These are phyloP conservation scores for Monosporascus cannonballus DNA, from an alignment of 2,329 filamentous ascomycete genomes.

Conservation along the genomic window DNA sequence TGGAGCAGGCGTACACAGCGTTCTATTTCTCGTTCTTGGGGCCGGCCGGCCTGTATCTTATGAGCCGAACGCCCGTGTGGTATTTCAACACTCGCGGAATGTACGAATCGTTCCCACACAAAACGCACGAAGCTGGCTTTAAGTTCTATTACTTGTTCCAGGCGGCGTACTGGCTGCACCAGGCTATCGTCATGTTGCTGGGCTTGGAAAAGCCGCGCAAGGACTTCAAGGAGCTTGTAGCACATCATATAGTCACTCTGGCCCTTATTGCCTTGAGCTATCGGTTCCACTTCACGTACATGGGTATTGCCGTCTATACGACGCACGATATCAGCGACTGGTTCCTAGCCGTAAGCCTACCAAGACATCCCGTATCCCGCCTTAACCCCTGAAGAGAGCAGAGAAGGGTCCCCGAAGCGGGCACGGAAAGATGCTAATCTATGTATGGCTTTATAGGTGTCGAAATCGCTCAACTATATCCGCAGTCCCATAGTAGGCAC, in stretches of 20 bases:
- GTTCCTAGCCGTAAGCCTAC: slow-evolving; percentile 50
- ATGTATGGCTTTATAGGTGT: slow-evolving; percentile 28
- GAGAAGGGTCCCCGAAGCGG: too few relatives aligned
- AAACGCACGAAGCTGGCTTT: slow-evolving; percentile 57
- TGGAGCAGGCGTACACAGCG: slow-evolving; percentile 71
- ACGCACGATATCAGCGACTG: slow-evolving; percentile 72
- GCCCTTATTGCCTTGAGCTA: slow-evolving; percentile 63
- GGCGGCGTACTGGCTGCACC: slow-evolving; percentile 69
- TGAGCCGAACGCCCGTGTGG: slow-evolving; percentile 64
- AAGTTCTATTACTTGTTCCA: slow-evolving; percentile 73
- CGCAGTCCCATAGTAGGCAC: slow-evolving; percentile 55
- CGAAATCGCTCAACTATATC: slow-evolving; percentile 67
- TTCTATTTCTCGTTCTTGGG: slow-evolving; percentile 64
- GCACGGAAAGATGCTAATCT: slow-evolving; percentile 2
- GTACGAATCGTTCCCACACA: slow-evolving; percentile 66
- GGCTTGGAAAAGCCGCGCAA: slow-evolving; percentile 67
- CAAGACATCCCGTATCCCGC: background rate
- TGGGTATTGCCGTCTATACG: slow-evolving; percentile 67
- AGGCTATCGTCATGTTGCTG: slow-evolving; percentile 62
- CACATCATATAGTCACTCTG: slow-evolving; percentile 67
- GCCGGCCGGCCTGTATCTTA: slow-evolving; percentile 63
- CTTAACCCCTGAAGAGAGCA: background rate
- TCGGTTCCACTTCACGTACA: slow-evolving; percentile 71
- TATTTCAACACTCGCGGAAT: slow-evolving; percentile 69
- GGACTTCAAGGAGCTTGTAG: slow-evolving; percentile 68